Percentiles rank a stretch among this genome's conserved stretches.
Evolutionary conservation across 441 rosid genomes (phyloP).

Genomic region (Sinapis alba): DNA sequence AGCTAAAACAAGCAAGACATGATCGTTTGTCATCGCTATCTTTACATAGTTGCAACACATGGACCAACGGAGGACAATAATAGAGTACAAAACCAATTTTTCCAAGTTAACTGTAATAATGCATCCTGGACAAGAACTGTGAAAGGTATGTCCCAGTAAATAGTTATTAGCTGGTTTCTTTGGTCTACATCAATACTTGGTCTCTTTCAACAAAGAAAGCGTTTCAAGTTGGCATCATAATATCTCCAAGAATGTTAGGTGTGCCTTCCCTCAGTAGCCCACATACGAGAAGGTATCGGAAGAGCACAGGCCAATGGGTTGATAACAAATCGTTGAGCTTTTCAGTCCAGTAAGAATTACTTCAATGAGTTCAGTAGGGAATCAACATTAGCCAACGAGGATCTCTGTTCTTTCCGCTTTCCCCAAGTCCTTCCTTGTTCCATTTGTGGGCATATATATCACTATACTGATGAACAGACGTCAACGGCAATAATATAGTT

Average conservation of each 20-base stretch:
- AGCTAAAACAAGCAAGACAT: neutral
- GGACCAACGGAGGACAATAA: slow-evolving; percentile 13
- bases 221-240: slow-evolving; percentile 6
- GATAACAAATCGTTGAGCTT: slow-evolving; percentile 3
- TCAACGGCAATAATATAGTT: neutral
- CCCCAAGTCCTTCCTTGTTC: slow-evolving; percentile 10
- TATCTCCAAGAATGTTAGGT: neutral
- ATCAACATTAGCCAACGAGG: neutral
- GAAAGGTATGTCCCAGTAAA: slow-evolving; percentile 20
- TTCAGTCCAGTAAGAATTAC: neutral
- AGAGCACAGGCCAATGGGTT: neutral
- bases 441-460: neutral
- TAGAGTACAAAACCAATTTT: slow-evolving; percentile 3
- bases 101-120: neutral
- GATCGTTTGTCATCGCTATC: neutral
- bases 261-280: slow-evolving; percentile 7
- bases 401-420: slow-evolving; percentile 12
- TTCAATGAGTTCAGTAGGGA: neutral
- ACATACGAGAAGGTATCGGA: neutral
- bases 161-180: slow-evolving; percentile 5
- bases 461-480: neutral
- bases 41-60: slow-evolving; percentile 1
- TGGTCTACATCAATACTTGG: slow-evolving; percentile 2
- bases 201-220: slow-evolving; percentile 19
- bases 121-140: slow-evolving; percentile 26